phyloP scores from a whole-genome alignment of 306 rosid species.

The Cicer yamashitae region DNA sequence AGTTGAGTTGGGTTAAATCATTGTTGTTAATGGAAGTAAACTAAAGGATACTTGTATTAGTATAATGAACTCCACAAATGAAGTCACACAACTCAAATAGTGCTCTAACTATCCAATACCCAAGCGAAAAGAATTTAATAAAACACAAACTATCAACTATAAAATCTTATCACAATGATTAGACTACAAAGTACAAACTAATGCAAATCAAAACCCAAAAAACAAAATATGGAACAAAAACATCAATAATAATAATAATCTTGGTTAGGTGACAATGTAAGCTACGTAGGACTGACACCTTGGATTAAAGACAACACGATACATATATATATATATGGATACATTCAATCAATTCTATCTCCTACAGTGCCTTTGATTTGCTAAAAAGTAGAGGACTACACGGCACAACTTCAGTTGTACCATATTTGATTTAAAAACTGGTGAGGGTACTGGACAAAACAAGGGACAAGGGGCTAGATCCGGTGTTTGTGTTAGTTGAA shows the following conservation, averaged over 20 bases:
- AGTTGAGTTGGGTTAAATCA: not conserved
- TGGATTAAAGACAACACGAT: no score
- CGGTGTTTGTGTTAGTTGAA: not conserved
- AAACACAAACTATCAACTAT: not conserved
- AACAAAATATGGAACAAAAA: not conserved
- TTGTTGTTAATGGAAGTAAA: not conserved
- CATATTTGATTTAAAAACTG: no score
- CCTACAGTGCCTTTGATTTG: no score
- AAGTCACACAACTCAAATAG: not conserved
- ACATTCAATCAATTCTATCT: no score
- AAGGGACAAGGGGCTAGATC: no score
- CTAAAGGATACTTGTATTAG: no score
- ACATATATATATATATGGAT: no score
- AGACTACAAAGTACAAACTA: not conserved
- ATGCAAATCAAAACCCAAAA: not conserved
- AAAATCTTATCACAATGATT: not conserved
- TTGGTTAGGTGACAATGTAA: not conserved
- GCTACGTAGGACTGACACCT: no score
- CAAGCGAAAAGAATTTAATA: not conserved
- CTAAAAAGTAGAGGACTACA: no score
- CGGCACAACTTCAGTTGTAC: no score
- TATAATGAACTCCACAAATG: slow-evolving; percentile 13
- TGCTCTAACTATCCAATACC: not conserved
- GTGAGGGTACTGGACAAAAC: no score
- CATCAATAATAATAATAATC: not conserved